Evolutionary conservation across 352 stramenopile species (phyloP), one percentile per base, ranked within the genome.

Genomic region (Globisporangium spiculum): DNA sequence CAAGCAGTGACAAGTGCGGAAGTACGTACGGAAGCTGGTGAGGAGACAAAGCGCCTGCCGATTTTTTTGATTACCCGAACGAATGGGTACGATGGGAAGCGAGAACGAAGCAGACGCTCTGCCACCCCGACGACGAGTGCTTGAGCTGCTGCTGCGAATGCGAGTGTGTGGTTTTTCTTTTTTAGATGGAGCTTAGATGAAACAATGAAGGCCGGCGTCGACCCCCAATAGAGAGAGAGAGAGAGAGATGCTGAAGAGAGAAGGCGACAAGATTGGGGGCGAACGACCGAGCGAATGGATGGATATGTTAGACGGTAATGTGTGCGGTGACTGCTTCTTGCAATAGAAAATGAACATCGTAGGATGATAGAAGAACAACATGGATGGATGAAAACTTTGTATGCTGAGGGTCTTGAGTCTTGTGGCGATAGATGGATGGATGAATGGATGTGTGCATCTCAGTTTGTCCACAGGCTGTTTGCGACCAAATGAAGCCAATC

Each of bases 281-380:
- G 55, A 57, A 74, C 55, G 66, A 75, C 6, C 38, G 59, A 55
- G 18, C 7, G 59, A 54, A 38, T 79, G 78, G 74, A 83, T 65
- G 74, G 71, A 78, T 76, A 77, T 80, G 74, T 79, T 80, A 80
- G 74, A 82, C 70, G 74, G 71, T 78, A 70, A 76, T 72, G 73
- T 65, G 59, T 55, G 59, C 59, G 44, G 26, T 22, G n/a, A 12
- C 9, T 63, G 10, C 57, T 63, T 52, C 30, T 46, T 63, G 58
- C n/a, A 38, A 27, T 26, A 66, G 61, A 66, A 38, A 36, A 26
- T 7, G 53, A 32, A 59, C 24, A 36, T 36, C 30, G 53, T 32
- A 32, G 30, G 55, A 46, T 60, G 20, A 60, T 60, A 60, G 55
- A 57, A 57, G 22, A 60, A 60, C 53, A 24, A 58, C 53, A 58